Base-by-base conservation (phyloP, 2,329 filamentous ascomycete species). In the Neonectria faginata region DNA sequence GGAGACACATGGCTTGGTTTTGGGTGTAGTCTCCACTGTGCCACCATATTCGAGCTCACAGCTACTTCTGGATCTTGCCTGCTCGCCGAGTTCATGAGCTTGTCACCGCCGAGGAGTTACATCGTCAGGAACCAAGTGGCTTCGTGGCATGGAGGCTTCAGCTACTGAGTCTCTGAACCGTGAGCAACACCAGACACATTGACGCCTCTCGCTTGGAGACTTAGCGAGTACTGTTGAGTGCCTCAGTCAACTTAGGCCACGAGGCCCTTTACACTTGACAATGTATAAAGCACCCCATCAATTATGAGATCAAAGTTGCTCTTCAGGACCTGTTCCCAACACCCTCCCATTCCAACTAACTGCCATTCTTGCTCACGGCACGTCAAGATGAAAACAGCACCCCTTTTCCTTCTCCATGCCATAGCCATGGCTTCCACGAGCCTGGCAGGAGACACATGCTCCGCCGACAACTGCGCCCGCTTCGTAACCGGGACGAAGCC, bases 401-500 rank as follows among this genome's bases (percentile, higher is more conserved):
- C 12, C n/a, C 3, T 47, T 22, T 50, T 57, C 20, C 22, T 67
- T 12, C 18, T 59, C 31, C 52, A 61, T 16, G n/a, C 44, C 41
- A 22, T 51, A 14, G 12, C 45, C 44, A 45, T 62, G 50, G 39
- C 44, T 39, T 50, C 54, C 20, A 42, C 50, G 12, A 42, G 31
- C 39, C 48, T 41, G 31, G 67, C 44, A 20, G 45, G n/a, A 7
- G 52, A 36, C n/a, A 51, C 51, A 27, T 71, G 67, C 60, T 41
- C 44, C 25, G 58, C 57, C 41, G 68, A 67, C 29, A 64, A 66
- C 25, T 68, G 68, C 55, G 66, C 64, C 16, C 68, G 61, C 39
- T 65, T 69, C 45, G 67, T 72, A 18, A 69, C 68, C 31, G 62
- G 62, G 3, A 65, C 60, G 10, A 64, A 44, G 39, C 25, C 52